phyloP scores from a whole-genome alignment of 352 stramenopile species.

The Plasmopara halstedii region DNA sequence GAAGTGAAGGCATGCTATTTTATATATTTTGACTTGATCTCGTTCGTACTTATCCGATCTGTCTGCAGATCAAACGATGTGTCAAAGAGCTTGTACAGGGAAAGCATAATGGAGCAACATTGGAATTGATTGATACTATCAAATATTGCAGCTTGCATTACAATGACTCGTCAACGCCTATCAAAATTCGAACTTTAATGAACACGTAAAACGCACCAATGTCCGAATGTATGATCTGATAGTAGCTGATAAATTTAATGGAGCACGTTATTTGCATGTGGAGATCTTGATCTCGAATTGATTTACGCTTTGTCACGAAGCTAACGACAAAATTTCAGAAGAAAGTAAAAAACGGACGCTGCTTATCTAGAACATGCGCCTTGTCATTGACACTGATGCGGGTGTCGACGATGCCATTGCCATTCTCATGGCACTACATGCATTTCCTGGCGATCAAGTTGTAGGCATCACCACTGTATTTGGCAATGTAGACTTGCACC shows the following conservation, averaged over 20 bases:
- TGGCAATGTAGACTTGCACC: constrained; percentile 73
- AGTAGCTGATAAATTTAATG: too few relatives aligned
- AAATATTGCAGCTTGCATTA: constrained; percentile 51
- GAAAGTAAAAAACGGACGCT: too few relatives aligned
- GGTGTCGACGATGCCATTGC: constrained; percentile 74
- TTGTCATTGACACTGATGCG: constrained; percentile 73
- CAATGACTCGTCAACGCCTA: constrained; percentile 37
- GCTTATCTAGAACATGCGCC: too few relatives aligned
- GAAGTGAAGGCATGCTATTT: constrained; percentile 31
- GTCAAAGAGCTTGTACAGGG: constrained; percentile 42
- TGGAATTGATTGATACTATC: constrained; percentile 39
- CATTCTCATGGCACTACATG: constrained; percentile 64
- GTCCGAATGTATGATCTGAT: too few relatives aligned
- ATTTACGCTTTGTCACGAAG: too few relatives aligned
- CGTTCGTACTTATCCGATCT: not conserved
- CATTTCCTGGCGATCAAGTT: constrained; percentile 43
- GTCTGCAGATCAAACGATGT: constrained; percentile 45
- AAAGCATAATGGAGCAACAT: constrained; percentile 25
- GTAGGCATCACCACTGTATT: constrained; percentile 76
- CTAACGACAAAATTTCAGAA: too few relatives aligned
- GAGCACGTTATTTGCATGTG: too few relatives aligned
- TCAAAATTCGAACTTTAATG: constrained; percentile 38
- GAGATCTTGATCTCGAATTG: too few relatives aligned
- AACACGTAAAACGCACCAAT: constrained; percentile 20
- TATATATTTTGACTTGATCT: not conserved